Evolutionary conservation across 1,284 basidiomycete species (phyloP).

Genomic region (Cutaneotrichosporon cyanovorans): DNA sequence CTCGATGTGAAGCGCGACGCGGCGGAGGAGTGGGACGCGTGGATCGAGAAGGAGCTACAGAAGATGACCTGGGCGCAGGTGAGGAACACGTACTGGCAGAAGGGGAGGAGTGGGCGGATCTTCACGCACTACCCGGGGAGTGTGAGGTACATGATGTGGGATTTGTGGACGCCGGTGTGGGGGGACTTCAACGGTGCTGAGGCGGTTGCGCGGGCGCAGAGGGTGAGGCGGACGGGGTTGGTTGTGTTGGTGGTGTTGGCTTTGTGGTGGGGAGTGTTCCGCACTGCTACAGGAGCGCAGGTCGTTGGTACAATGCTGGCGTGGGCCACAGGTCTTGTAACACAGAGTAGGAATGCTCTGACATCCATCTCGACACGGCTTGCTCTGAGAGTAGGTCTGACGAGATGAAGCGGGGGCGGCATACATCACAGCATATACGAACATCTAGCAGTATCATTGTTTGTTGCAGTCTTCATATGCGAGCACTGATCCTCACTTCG

Average conservation of each 20-base stretch:
- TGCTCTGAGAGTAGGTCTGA: too few relatives aligned
- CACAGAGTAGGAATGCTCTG: too few relatives aligned
- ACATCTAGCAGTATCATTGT: too few relatives aligned
- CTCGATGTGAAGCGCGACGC: constrained; percentile 7
- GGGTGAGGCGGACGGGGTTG: not conserved
- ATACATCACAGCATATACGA: too few relatives aligned
- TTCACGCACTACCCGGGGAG: constrained; percentile 16
- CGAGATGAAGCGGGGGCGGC: too few relatives aligned
- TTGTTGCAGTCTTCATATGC: too few relatives aligned
- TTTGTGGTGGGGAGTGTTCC: not conserved
- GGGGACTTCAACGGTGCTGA: constrained; percentile 9
- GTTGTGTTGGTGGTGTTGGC: not conserved
- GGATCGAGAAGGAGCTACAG: constrained; percentile 16
- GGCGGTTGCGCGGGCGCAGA: constrained; percentile 3
- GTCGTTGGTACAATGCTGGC: too few relatives aligned
- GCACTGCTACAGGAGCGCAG: too few relatives aligned
- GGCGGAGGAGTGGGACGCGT: constrained; percentile 17
- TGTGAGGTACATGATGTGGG: constrained; percentile 5
- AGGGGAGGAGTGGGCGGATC: constrained; percentile 12
- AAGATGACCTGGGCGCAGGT: constrained; percentile 9
- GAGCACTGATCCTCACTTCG: too few relatives aligned
- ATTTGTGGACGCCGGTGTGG: constrained; percentile 9
- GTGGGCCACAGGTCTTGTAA: too few relatives aligned
- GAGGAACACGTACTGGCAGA: constrained; percentile 10
- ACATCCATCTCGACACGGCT: too few relatives aligned